phyloP scores from a whole-genome alignment of 306 rosid genomes.

The Casuarina glauca region DNA sequence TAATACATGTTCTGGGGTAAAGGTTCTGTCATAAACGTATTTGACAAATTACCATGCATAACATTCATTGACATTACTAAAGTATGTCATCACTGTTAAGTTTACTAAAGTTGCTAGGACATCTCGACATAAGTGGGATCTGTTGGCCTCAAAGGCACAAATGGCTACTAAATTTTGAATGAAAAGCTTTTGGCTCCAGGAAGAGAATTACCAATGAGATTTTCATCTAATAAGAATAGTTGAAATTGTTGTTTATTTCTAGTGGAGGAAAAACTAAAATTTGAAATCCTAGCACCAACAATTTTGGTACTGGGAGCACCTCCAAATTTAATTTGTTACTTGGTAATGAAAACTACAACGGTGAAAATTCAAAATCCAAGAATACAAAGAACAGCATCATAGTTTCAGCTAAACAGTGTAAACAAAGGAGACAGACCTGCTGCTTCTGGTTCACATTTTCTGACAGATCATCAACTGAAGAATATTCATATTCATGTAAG shows the following conservation, averaged over 20 bases:
- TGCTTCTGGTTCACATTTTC: constrained; percentile 36
- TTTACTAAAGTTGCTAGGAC: not conserved
- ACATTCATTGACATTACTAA: not conserved
- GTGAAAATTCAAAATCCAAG: constrained; percentile 7
- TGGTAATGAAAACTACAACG: constrained; percentile 3
- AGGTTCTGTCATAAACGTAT: not conserved
- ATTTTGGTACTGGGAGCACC: not conserved
- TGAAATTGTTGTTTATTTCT: constrained; percentile 6
- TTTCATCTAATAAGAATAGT: not conserved
- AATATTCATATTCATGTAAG: constrained; percentile 17
- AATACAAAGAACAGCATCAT: constrained; percentile 16
- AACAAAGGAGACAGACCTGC: constrained; percentile 53
- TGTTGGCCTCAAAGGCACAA: not conserved
- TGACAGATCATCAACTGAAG: constrained; percentile 39
- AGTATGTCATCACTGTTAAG: not conserved
- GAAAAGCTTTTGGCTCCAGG: not conserved
- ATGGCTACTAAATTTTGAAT: not conserved
- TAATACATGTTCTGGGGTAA: not conserved
- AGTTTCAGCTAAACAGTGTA: constrained; percentile 13
- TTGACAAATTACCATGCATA: not conserved
- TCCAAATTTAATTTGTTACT: not conserved
- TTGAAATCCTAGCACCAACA: not conserved
- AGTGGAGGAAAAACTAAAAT: not conserved
- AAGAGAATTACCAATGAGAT: not conserved
- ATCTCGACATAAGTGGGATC: not conserved